These are phyloP conservation scores for Phaseolus coccineus DNA, from an alignment of 331 rosid species.

Conservation along the genomic window DNA sequence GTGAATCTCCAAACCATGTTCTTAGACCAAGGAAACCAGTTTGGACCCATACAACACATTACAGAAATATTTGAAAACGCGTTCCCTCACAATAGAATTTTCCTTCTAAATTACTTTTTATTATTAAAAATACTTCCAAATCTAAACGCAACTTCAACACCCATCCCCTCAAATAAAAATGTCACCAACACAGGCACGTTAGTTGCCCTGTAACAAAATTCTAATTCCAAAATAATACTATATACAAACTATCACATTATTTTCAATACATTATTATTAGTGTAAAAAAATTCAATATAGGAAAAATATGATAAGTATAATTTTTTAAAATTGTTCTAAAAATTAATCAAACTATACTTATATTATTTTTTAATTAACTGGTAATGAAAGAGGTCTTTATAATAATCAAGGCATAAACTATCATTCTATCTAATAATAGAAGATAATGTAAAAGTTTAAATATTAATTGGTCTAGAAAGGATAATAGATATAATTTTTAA, in stretches of 20 bases:
- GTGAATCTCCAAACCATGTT: slow-evolving; percentile 35
- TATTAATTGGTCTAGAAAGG: background rate
- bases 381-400: background rate
- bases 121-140: background rate
- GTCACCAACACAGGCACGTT: background rate
- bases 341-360: background rate
- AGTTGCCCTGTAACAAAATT: background rate
- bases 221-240: background rate
- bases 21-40: slow-evolving; percentile 7
- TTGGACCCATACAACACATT: slow-evolving; percentile 40
- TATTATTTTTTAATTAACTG: background rate
- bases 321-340: background rate
- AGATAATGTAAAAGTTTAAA: background rate
- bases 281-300: no score
- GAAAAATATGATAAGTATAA: background rate
- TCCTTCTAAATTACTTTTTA: background rate
- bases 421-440: background rate
- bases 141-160: background rate
- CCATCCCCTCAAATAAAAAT: background rate
- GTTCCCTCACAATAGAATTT: slow-evolving; percentile 31
- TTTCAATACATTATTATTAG: background rate
- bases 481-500: background rate
- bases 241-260: no score
- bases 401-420: background rate
- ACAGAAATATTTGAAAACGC: slow-evolving; percentile 47